These are phyloP conservation scores for Ophioceras dolichostomum DNA, from an alignment of 2,329 filamentous ascomycete species.

Conservation along the genomic window DNA sequence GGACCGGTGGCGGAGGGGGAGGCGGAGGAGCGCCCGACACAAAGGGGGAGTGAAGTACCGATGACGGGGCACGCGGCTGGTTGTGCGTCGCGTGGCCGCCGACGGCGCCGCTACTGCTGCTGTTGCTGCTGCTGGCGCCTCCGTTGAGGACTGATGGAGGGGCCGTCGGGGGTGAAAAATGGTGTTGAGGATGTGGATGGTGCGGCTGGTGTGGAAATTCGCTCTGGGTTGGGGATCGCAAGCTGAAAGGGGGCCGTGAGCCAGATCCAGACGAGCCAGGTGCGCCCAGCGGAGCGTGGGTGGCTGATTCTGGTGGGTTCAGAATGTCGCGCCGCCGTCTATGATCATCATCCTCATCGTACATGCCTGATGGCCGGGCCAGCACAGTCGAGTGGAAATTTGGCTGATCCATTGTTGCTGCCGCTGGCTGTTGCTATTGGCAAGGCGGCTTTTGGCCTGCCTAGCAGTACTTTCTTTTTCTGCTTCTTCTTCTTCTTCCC, in stretches of 20 bases:
- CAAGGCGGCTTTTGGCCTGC: too few species aligned
- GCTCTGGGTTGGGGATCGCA: conserved; percentile 35
- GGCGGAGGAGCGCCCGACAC: too few species aligned
- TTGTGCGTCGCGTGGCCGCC: conserved; percentile 8
- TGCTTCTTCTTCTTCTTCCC: neutral
- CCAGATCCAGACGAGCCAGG: conserved; percentile 3
- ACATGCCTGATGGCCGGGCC: conserved; percentile 27
- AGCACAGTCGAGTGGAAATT: conserved; percentile 38
- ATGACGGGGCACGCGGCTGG: conserved; percentile 7
- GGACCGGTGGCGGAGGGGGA: conserved; percentile 2
- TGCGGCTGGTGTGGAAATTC: conserved; percentile 18
- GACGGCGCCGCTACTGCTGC: conserved; percentile 9
- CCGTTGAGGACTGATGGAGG: conserved; percentile 16
- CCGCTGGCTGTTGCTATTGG: conserved; percentile 2
- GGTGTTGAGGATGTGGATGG: conserved; percentile 15
- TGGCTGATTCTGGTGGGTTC: conserved; percentile 17
- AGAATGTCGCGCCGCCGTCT: conserved; percentile 32
- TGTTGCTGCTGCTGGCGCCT: conserved; percentile 15
- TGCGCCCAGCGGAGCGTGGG: neutral
- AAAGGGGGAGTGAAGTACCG: conserved; percentile 3
- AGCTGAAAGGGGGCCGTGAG: conserved; percentile 28
- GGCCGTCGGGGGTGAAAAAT: conserved; percentile 16
- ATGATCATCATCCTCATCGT: conserved; percentile 23
- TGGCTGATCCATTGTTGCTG: conserved; percentile 27
- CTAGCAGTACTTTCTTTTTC: neutral